Percentiles rank a stretch among this genome's conserved stretches.
Conservation (phyloP, 257 asterid genomes). For the Knoxia roxburghii region DNA sequence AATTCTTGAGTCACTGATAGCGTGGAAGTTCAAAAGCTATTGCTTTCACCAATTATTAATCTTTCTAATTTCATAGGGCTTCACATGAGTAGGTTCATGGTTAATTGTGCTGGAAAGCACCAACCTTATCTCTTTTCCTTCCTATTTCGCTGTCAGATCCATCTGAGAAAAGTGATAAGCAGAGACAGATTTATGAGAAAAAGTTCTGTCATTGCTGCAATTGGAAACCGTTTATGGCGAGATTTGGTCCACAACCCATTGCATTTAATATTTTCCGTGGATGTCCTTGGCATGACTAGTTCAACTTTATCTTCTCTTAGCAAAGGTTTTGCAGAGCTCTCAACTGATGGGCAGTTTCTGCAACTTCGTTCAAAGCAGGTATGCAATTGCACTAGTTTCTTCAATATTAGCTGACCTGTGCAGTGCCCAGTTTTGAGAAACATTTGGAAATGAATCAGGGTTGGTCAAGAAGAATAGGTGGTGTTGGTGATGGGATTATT, state of each 20-base stretch:
- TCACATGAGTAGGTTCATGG: neutral
- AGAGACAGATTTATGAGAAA: constrained; percentile 83
- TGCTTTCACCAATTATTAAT: neutral
- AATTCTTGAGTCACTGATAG: neutral
- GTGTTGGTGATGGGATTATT: constrained; percentile 94
- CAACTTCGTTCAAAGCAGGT: constrained; percentile 98
- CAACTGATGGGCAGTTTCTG: constrained; percentile 96
- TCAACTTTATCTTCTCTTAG: constrained; percentile 96
- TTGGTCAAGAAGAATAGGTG: constrained; percentile 94
- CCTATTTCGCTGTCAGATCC: constrained; percentile 49
- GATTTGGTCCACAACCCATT: constrained; percentile 94
- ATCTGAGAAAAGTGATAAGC: constrained; percentile 79
- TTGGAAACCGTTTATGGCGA: constrained; percentile 87
- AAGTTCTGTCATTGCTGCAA: constrained; percentile 71
- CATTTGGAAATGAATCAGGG: constrained; percentile 34
- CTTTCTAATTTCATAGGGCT: too few species aligned
- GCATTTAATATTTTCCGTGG: constrained; percentile 86
- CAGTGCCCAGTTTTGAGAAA: constrained; percentile 10
- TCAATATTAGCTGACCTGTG: neutral
- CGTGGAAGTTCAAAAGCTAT: neutral
- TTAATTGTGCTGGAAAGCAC: neutral
- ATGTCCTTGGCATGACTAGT: constrained; percentile 95
- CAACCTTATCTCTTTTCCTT: neutral
- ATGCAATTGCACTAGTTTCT: constrained; percentile 14
- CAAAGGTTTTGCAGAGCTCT: constrained; percentile 98